Evolutionary conservation across 192 early-diverging fungal species (phyloP).

Genomic region (Pilaira anomala): DNA sequence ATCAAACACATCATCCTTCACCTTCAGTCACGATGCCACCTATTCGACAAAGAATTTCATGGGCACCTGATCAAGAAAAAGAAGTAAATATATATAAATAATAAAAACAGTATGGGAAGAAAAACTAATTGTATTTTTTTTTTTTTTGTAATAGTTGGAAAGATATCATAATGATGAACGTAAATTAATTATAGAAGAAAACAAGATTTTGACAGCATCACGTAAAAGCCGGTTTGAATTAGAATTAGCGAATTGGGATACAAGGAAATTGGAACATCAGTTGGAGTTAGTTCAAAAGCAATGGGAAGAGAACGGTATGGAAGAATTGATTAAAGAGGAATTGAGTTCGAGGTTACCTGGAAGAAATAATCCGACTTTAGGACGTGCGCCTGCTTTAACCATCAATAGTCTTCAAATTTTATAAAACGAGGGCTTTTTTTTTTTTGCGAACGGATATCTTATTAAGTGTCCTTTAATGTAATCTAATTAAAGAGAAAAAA

Average conservation of each 20-base stretch:
- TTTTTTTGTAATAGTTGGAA: constrained; percentile 23
- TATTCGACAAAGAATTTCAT: constrained; percentile 12
- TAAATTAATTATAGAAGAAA: constrained; percentile 23
- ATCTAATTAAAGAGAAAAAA: too few relatives aligned
- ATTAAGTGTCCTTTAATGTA: too few relatives aligned
- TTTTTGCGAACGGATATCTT: too few relatives aligned
- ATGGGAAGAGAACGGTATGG: constrained; percentile 31
- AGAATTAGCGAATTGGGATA: constrained; percentile 30
- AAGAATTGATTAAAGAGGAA: constrained; percentile 16
- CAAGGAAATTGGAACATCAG: constrained; percentile 32
- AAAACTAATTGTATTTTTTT: background rate
- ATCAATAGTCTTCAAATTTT: background rate
- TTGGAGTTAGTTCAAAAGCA: constrained; percentile 33
- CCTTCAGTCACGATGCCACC: background rate
- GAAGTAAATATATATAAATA: constrained; percentile 20
- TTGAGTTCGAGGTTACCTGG: background rate
- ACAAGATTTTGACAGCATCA: constrained; percentile 9
- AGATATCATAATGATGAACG: constrained; percentile 30
- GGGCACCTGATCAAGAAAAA: constrained; percentile 32
- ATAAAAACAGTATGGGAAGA: background rate
- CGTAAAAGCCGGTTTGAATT: constrained; percentile 31
- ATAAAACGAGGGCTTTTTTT: background rate
- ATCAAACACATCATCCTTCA: constrained; percentile 15
- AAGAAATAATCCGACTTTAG: background rate
- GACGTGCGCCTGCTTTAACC: background rate